Conservation (phyloP, 2,329 filamentous ascomycete genomes). For the Rhinocladiella similis region DNA sequence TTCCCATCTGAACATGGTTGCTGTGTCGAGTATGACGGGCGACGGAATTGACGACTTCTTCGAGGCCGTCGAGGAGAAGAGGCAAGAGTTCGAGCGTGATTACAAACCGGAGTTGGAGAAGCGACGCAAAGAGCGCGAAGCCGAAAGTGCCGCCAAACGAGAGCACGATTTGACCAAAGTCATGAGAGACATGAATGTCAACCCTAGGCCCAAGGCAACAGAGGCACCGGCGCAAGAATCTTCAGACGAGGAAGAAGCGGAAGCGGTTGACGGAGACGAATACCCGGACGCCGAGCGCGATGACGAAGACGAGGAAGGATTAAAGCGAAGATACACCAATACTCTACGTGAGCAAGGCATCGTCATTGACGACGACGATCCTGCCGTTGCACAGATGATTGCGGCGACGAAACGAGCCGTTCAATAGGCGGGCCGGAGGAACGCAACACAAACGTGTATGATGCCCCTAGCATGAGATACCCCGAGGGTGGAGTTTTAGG, state of each 20-base stretch:
- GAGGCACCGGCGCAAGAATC: constrained; percentile 45
- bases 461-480: no score
- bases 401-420: constrained; percentile 16
- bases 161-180: constrained; percentile 86
- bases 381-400: constrained; percentile 46
- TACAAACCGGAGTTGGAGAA: constrained; percentile 90
- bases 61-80: constrained; percentile 80
- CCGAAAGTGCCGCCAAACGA: constrained; percentile 68
- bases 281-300: constrained; percentile 58
- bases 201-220: constrained; percentile 27
- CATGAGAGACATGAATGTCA: constrained; percentile 86
- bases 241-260: constrained; percentile 48
- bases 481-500: no score
- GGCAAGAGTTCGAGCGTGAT: constrained; percentile 81
- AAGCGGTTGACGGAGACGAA: constrained; percentile 47
- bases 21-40: constrained; percentile 89
- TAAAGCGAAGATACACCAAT: constrained; percentile 75
- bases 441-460: neutral
- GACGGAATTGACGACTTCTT: constrained; percentile 94
- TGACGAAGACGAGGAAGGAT: constrained; percentile 62
- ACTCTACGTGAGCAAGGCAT: constrained; percentile 62
- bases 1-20: constrained; percentile 86
- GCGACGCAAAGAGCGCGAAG: constrained; percentile 71
- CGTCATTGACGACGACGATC: constrained; percentile 45
- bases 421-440: neutral